Evolutionary conservation across 129 eudicot genomes (phyloP), one percentile per base, ranked within the genome.

Genomic region (Escallonia herrerae): DNA sequence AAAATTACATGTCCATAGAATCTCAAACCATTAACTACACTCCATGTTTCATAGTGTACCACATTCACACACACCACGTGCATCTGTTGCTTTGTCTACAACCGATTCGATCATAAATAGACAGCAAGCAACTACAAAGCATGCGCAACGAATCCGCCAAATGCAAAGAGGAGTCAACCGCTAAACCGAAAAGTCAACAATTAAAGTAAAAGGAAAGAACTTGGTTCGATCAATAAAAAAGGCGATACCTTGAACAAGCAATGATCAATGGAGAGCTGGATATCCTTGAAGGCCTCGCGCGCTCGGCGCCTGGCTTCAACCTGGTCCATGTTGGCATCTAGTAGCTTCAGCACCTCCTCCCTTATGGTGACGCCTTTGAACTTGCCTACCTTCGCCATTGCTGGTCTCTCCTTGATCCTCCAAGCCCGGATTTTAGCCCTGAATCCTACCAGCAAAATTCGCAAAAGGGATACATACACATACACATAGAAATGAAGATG

Each of bases 271-370:
- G 86, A 81, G 54, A 93, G 95, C 81, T 93, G 99, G 60, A 81
- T 69, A 73, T 89, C 91, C 89, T 89, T 93, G 63, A 93, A 89
- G 14, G 95, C 96, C 48, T 93, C 95, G 69, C 99, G 96, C 43
- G 96, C 99, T 22, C 81, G 83, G 8, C 99, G 86, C 71, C 99
- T 74, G n/a, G 83, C 81, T 15, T 72, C 75, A 56, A 87, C 99
- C 48, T 80, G 66, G 67, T 82, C 90, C 99, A 93, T 89, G 58
- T 93, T 64, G 51, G 87, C 96, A 72, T 89, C 87, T 8, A 86
- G 39, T 2, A 89, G 67, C 73, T 73, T 73, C 70, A 69, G 86
- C 64, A 93, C 69, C 46, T 82, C 87, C 22, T 74, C 77, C 10
- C 63, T 77, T 22, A 22, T 22, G 33, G 33, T 22, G 3, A 84